These are phyloP conservation scores for Cynara cardunculus DNA, from an alignment of 129 eudicot species.

Conservation along the genomic window DNA sequence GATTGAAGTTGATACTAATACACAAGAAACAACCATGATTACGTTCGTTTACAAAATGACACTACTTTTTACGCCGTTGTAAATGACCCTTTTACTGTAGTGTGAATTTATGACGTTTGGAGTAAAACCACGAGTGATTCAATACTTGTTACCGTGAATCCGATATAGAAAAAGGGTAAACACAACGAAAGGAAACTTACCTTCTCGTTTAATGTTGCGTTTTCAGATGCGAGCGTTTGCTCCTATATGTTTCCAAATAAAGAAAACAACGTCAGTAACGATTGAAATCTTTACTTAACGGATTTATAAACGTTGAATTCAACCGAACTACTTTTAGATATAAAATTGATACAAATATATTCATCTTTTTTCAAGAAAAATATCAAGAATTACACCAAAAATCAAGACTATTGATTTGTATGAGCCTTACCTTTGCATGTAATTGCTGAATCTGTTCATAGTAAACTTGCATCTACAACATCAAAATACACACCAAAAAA, in stretches of 20 bases:
- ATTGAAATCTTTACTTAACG: not conserved
- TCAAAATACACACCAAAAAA: not conserved
- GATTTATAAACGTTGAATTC: not conserved
- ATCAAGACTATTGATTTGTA: not conserved
- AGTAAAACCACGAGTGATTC: not conserved
- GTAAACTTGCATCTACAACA: slow-evolving; percentile 66
- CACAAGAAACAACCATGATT: not conserved
- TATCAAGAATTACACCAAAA: not conserved
- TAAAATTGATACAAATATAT: not conserved
- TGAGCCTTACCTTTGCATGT: slow-evolving; percentile 52
- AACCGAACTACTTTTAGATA: not conserved
- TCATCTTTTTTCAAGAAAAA: not conserved
- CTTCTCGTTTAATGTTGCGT: slow-evolving; percentile 51
- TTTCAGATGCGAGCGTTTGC: slow-evolving; percentile 52
- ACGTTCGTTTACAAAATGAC: not conserved
- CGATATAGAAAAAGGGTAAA: not conserved
- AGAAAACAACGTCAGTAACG: not conserved
- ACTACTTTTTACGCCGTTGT: not conserved
- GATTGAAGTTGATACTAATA: slow-evolving; percentile 24
- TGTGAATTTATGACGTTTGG: no score
- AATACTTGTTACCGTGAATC: not conserved
- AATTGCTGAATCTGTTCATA: slow-evolving; percentile 56
- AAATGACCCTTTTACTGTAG: not conserved
- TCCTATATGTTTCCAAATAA: slow-evolving; percentile 37
- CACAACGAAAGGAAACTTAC: slow-evolving; percentile 26